phyloP scores from a whole-genome alignment of 2,329 filamentous ascomycete species.

The Parasarocladium wereldwijsianum region DNA sequence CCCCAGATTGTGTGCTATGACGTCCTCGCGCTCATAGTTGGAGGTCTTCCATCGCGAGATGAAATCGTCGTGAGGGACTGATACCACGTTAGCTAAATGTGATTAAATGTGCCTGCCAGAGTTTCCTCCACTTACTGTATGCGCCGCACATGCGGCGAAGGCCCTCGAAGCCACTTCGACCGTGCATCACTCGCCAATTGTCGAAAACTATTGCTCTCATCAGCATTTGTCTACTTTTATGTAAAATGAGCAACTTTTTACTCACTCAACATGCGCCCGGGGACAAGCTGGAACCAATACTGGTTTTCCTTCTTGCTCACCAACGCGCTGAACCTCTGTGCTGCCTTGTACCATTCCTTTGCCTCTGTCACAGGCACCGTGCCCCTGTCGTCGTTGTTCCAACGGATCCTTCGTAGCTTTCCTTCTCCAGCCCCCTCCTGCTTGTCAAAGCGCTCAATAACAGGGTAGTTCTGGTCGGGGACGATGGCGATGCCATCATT shows the following conservation, averaged over 20 bases:
- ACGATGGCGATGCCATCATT: conserved; percentile 72
- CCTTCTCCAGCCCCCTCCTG: conserved; percentile 22
- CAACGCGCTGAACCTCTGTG: conserved; percentile 57
- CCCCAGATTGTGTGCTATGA: conserved; percentile 22
- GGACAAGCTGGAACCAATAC: conserved; percentile 68
- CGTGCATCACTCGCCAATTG: conserved; percentile 90
- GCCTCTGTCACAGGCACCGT: conserved; percentile 44
- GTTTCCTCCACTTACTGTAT: conserved; percentile 52
- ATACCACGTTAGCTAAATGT: not conserved
- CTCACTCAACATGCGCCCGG: conserved; percentile 64
- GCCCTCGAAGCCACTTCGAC: conserved; percentile 68
- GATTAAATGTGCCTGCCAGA: not conserved
- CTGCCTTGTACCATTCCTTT: conserved; percentile 64
- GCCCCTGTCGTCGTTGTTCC: conserved; percentile 87
- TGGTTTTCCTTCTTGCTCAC: conserved; percentile 50
- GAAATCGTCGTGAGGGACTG: conserved; percentile 71
- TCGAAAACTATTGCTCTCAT: conserved; percentile 55
- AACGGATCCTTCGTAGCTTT: conserved; percentile 48
- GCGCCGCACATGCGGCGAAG: conserved; percentile 79
- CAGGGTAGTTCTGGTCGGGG: conserved; percentile 54
- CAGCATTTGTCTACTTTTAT: conserved; percentile 5
- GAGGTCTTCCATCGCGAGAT: conserved; percentile 61
- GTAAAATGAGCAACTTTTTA: conserved; percentile 9
- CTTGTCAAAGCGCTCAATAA: conserved; percentile 41
- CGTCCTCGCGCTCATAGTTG: conserved; percentile 38